A percentile compares a stretch with the other conserved stretches of the same genome.
phyloP scores from a whole-genome alignment of 2,329 filamentous ascomycete genomes.

The Neofusicoccum kwambonambiense region DNA sequence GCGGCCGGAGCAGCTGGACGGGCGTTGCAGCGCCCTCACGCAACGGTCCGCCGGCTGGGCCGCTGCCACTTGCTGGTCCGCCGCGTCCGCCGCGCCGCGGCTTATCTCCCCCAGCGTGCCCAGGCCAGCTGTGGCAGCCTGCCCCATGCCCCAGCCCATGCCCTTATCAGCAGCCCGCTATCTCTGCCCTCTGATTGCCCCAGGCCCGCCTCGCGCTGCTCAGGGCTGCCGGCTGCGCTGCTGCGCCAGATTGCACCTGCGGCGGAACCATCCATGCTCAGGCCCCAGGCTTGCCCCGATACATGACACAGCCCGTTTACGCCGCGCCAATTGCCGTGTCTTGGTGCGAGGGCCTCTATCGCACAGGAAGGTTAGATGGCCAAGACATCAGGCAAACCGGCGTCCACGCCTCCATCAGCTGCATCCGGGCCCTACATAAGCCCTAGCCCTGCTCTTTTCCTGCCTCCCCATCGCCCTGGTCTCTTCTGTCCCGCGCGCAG shows the following conservation, averaged over 20 bases:
- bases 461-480: neutral
- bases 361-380: neutral
- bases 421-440: neutral
- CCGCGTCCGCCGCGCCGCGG: neutral
- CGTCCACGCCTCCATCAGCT: neutral
- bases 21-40: no score
- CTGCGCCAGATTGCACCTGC: neutral
- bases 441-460: neutral
- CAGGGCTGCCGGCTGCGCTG: no score
- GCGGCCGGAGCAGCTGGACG: no score
- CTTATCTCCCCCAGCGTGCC: neutral
- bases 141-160: neutral
- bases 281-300: neutral
- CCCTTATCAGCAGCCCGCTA: conserved; percentile 12
- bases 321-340: conserved; percentile 1
- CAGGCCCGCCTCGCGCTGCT: no score
- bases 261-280: neutral
- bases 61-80: neutral
- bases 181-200: neutral
- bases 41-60: no score
- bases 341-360: neutral
- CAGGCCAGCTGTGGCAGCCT: neutral
- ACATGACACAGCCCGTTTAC: neutral
- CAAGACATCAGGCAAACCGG: conserved; percentile 4
- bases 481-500: no score